These are phyloP conservation scores for Scutellaria galericulata DNA, from an alignment of 257 asterid genomes.

Conservation along the genomic window DNA sequence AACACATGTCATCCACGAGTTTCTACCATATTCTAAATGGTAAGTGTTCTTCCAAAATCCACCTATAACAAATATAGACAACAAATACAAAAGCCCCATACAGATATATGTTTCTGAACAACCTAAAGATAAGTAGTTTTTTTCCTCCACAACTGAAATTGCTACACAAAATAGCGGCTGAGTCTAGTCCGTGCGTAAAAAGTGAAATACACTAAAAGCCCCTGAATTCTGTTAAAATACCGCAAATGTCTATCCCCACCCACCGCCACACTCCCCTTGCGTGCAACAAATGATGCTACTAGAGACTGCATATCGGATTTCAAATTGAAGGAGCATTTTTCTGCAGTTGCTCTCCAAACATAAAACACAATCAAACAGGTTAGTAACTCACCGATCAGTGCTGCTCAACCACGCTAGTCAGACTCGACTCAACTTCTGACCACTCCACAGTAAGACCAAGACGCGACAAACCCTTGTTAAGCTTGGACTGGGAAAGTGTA, in stretches of 20 bases:
- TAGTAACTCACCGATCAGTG: no score
- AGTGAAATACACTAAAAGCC: conserved; percentile 45
- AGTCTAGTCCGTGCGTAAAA: conserved; percentile 36
- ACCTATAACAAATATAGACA: neutral
- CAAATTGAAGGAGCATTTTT: conserved; percentile 33
- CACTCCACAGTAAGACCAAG: no score
- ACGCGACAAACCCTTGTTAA: no score
- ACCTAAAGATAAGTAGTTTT: no score
- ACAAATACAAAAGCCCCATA: no score
- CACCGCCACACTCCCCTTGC: conserved; percentile 32
- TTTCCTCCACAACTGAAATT: neutral
- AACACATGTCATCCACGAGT: neutral
- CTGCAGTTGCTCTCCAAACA: conserved; percentile 20
- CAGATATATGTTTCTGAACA: no score
- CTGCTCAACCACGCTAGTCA: no score
- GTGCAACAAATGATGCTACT: conserved; percentile 40
- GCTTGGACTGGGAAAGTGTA: no score
- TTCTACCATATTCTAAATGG: neutral
- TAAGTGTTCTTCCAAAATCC: neutral
- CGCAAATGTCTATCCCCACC: conserved; percentile 33
- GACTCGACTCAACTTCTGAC: no score
- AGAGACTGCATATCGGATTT: conserved; percentile 38
- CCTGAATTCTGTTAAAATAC: conserved; percentile 34
- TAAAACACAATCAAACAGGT: no score
- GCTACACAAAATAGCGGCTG: conserved; percentile 43